These are phyloP conservation scores for Debaryomycetaceae sp. DNA, from an alignment of 1,139 yeast genomes.

Conservation along the genomic window DNA sequence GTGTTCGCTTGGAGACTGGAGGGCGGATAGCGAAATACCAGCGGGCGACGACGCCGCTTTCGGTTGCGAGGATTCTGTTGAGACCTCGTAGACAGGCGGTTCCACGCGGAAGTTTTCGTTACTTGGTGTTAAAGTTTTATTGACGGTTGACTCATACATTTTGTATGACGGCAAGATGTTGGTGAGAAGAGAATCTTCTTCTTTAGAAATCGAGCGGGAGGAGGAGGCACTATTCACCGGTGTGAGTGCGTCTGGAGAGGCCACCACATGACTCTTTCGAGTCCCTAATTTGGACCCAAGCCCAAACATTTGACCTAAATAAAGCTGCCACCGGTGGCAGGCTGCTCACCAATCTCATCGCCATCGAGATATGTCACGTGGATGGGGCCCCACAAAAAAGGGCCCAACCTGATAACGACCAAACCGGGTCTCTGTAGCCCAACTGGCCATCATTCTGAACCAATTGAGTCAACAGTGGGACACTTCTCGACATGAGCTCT, in stretches of 20 bases:
- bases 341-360: too few relatives aligned
- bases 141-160: constrained; percentile 35
- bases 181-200: constrained; percentile 12
- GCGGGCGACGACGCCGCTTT: constrained; percentile 4
- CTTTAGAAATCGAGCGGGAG: neutral
- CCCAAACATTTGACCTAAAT: too few relatives aligned
- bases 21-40: constrained; percentile 3
- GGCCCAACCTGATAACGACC: too few relatives aligned
- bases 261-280: neutral
- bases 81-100: constrained; percentile 34
- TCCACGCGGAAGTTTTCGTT: constrained; percentile 31
- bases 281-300: neutral
- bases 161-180: constrained; percentile 37
- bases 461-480: too few relatives aligned
- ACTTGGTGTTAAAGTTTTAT: constrained; percentile 26
- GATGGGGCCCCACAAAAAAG: too few relatives aligned
- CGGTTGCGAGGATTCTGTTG: constrained; percentile 17
- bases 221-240: neutral
- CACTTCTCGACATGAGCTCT: too few relatives aligned
- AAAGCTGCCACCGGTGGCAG: too few relatives aligned
- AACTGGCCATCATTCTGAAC: too few relatives aligned
- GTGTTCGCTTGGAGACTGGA: constrained; percentile 5
- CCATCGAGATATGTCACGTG: too few relatives aligned
- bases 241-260: neutral
- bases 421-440: too few relatives aligned